Evolutionary conservation across 345 rosid species (phyloP), one percentile per base, ranked within the genome.

Genomic region (Citrus medica): DNA sequence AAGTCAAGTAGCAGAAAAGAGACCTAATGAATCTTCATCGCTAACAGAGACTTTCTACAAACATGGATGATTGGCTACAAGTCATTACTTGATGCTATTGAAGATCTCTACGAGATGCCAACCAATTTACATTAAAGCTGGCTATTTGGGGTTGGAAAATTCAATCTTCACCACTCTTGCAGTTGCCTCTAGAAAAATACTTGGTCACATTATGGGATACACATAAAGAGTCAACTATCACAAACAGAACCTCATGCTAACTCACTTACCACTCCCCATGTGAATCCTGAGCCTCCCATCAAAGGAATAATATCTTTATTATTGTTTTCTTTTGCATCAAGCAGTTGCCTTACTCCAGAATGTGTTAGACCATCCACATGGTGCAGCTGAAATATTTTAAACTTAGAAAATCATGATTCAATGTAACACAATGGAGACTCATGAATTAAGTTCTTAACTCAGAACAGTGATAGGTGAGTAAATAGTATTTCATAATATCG

Each of bases 331-430:
- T 85, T 84, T 77, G 75, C 85, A 82, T 84, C 87, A 71, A 91
- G 86, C 70, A 84, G 89, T 75, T 80, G 83, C 80, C 85, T 86
- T 61, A 93, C 91, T 67, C 87, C 88, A 78, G 86, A 79, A 81
- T 83, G 83, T 69, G 90, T 90, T 68, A 95, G 88, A 67, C 97
- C 98, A 85, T 93, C 98, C 80, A 95, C 92, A 69, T 88, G 88
- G 83, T 95, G 98, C 84, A 95, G 86, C 98, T 95, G 85, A 80
- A 69, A 69, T 51, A 82, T 37, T 71, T 71, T 16, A 78, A 82
- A 71, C 32, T 48, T 65, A 72, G 24, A 73, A 80, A 63, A 70
- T 61, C 79, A 65, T 69, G 32, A 84, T 22, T 58, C 35, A 58
- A 78, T 59, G 24, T 27, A 73, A 9, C 40, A 25, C 38, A 63